Base-by-base conservation (phyloP, 148 eudicot species). In the Chenopodium quinoa region DNA sequence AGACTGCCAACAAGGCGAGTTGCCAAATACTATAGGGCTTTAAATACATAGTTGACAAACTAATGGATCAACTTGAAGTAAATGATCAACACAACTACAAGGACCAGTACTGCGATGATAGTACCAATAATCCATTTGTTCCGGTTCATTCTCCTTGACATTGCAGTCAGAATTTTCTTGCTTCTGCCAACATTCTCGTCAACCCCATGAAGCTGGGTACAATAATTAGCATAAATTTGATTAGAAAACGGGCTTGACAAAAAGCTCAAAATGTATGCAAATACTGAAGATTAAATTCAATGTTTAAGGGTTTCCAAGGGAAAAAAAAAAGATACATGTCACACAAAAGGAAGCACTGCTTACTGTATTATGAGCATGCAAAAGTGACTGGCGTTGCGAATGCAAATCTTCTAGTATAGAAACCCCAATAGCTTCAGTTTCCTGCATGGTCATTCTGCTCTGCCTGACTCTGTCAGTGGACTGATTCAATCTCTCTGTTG, bases 361-460 rank as follows among this genome's bases (percentile, higher is more conserved):
- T 85, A 92, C 95, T 5, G 90, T 85, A 80, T 78, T 82, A 77
- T 90, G 75, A 29, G 95, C 93, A 75, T 88, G 95, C 65, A 90
- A 83, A 52, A 92, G 93, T 11, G 93, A 72, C 77, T 92, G 90
- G 12, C 93, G 90, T 58, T 92, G 93, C 66, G 82, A 89, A 79
- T 91, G 93, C 75, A 92, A 76, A 89, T 92, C 91, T 71, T 92
- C 90, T 47, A 89, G 89, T 81, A 90, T 92, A 20, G 95, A 92
- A 75, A 89, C 90, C n/a, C 93, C 93, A 77, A 90, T 90, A 32
- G 89, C 93, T 80, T 90, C 91, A 52, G 91, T 92, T 88, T 92
- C 90, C 65, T 89, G 90, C 90, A 90, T 90, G 47, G 90, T 86
- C 87, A 80, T 92, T 79, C 93, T 84, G 79, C 93, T 83, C 69